Percentiles rank a stretch among this genome's conserved stretches.
These are phyloP conservation scores for Kitagawia praeruptora DNA, from an alignment of 129 eudicot genomes.

Conservation along the genomic window DNA sequence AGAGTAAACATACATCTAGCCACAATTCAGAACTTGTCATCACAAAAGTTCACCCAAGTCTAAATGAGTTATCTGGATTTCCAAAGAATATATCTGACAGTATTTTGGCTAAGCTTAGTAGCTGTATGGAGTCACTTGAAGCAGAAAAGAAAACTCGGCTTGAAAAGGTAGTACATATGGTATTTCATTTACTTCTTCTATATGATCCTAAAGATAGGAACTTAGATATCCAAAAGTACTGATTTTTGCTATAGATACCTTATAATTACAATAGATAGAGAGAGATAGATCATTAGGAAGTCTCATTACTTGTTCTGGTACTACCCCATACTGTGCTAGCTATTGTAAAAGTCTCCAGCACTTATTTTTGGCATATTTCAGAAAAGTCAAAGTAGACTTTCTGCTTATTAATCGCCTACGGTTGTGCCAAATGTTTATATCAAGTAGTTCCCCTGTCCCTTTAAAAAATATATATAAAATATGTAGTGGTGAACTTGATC, in stretches of 20 bases:
- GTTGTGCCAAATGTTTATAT: background rate
- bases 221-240: background rate
- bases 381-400: background rate
- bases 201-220: background rate
- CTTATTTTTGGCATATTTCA: background rate
- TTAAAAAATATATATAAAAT: background rate
- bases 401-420: background rate
- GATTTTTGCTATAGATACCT: no score
- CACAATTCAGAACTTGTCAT: constrained; percentile 52
- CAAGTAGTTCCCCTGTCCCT: background rate
- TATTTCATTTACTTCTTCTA: background rate
- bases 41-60: constrained; percentile 91
- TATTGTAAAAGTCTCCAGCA: no score
- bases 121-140: constrained; percentile 66
- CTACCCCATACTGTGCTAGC: no score
- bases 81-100: constrained; percentile 72
- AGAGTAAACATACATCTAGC: constrained; percentile 53
- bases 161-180: constrained; percentile 44
- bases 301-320: no score
- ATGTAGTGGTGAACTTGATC: background rate
- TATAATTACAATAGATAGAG: no score
- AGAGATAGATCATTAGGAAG: no score
- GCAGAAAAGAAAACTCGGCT: constrained; percentile 68
- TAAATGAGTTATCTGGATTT: constrained; percentile 76
- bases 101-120: constrained; percentile 56